Conservation (phyloP, 2,329 filamentous ascomycete genomes). For the Neophaeococcomyces mojaviensis region DNA sequence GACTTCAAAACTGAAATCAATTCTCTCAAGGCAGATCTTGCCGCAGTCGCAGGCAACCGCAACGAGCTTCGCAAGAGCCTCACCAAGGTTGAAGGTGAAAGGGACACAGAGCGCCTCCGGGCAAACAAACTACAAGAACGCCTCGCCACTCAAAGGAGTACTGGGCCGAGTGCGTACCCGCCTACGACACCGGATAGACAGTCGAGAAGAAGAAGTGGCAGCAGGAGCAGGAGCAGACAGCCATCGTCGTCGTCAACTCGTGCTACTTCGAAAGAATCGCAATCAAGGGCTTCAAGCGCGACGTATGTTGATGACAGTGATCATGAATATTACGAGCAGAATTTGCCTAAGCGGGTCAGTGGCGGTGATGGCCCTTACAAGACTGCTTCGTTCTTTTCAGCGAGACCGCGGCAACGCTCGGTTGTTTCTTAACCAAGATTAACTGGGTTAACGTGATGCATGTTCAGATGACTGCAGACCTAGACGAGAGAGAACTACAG, state of each 20-base stretch:
- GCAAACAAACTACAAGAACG: slow-evolving; percentile 3
- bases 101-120: not conserved
- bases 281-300: slow-evolving; percentile 4
- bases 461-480: too few relatives aligned
- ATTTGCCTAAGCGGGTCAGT: not conserved
- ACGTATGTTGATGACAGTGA: slow-evolving; percentile 6
- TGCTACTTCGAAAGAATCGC: not conserved
- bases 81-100: not conserved
- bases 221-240: not conserved
- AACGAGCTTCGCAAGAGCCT: slow-evolving; percentile 5
- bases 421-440: too few relatives aligned
- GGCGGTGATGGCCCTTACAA: not conserved
- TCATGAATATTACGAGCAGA: slow-evolving; percentile 2
- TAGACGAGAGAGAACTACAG: too few relatives aligned
- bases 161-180: not conserved
- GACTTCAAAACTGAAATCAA: not conserved
- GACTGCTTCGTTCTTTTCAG: too few relatives aligned
- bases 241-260: not conserved
- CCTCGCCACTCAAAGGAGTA: not conserved
- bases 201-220: not conserved
- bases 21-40: not conserved
- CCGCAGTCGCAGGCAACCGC: not conserved
- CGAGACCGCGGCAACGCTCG: too few relatives aligned
- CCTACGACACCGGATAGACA: not conserved
- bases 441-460: too few relatives aligned